These are phyloP conservation scores for Paramecium octaurelia DNA, from an alignment of 73 alveolate species.

Conservation along the genomic window DNA sequence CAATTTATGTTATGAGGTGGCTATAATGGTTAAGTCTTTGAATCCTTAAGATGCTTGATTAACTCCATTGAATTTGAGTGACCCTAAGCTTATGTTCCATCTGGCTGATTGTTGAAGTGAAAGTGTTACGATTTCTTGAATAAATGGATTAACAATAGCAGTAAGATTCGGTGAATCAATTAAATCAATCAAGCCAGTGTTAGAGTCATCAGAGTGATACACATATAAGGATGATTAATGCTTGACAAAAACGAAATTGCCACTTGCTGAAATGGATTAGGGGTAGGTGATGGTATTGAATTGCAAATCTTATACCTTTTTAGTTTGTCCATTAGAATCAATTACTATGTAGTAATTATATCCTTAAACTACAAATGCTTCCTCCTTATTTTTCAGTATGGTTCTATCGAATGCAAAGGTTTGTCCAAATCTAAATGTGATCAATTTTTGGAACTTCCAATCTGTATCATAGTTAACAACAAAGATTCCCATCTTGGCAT, in stretches of 20 bases:
- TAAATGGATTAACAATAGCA: neutral
- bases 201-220: neutral
- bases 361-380: neutral
- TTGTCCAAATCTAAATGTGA: neutral
- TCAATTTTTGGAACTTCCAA: neutral
- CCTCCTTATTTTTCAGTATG: neutral
- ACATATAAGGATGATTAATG: neutral
- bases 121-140: neutral
- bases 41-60: neutral
- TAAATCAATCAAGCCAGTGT: neutral
- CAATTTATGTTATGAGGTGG: neutral
- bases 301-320: neutral
- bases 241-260: neutral
- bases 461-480: neutral
- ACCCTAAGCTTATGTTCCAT: neutral
- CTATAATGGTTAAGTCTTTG: neutral
- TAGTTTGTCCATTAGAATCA: neutral
- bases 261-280: neutral
- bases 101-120: neutral
- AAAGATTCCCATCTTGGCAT: neutral
- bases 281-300: neutral
- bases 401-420: neutral
- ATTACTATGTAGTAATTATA: neutral
- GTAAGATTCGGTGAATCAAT: neutral
- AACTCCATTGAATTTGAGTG: neutral